Base-by-base conservation (phyloP, 345 rosid genomes). In the Excoecaria agallocha region DNA sequence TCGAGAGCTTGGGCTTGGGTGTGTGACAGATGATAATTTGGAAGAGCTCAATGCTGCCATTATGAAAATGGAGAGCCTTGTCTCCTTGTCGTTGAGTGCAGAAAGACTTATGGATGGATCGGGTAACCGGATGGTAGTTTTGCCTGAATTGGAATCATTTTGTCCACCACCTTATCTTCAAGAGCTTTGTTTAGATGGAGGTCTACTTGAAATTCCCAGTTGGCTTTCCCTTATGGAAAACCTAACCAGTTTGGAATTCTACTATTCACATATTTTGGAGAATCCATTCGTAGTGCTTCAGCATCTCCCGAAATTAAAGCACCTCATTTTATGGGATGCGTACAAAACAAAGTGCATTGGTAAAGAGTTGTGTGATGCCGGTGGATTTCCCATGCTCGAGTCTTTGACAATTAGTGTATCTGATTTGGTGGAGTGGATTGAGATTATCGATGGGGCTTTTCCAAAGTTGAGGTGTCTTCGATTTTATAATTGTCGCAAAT, bases 91-190 rank as follows among this genome's bases (percentile, higher is more conserved):
- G 10, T 17, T 73, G 2, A 30, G 20, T 9, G 54, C 63, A 73
- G 62, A 38, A 30, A 12, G 4, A 20, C 49, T 10, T n/a, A n/a
- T n/a, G n/a, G n/a, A 16, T 0, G n/a, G n/a, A n/a, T n/a, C n/a
- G n/a, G n/a, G n/a, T n/a, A n/a, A n/a, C n/a, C n/a, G n/a, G n/a
- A 3, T 16, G 5, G 3, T 1, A 4, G 52, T 37, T 52, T 54
- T 69, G 12, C 63, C 73, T 8, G 62, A 38, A 37, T 37, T 64
- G 46, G 61, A 73, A 19, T n/a, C 69, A 35, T 73, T 73, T 51
- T 63, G 52, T 8, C 70, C 76, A 30, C 30, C 30, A 2, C 30
- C 30, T 30, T 30, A 30, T 30, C 30, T 30, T 30, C 30, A 2
- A 30, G 30, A 30, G 30, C 30, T 30, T 30, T 30, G 30, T 30